Base-by-base conservation (phyloP, 768 basidiomycete genomes). In the Strobilomyces echinocephalus region DNA sequence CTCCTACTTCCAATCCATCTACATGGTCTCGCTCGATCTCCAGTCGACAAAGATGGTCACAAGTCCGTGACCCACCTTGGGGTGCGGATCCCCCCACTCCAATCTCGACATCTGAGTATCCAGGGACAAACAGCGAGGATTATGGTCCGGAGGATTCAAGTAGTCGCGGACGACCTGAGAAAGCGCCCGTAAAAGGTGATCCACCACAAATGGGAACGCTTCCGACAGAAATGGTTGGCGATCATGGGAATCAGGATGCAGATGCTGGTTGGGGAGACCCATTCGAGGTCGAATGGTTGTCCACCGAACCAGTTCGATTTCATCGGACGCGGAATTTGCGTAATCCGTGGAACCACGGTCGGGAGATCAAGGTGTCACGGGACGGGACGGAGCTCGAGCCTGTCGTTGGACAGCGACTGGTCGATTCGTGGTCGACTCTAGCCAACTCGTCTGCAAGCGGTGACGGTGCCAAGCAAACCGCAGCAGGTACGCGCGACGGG, bases 321-420 rank as follows among this genome's bases (percentile, higher is more conserved):
- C 71, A 76, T 56, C 81, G 81, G 42, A 87, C 87, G 33, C 79
- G 85, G 26, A 87, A 92, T 64, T 69, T 97, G 48, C 83, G 90
- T 39, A 98, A 97, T 65, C 86, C 87, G 3, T 97, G 94, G 93
- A 97, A 97, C 61, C 82, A 91, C 59, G 89, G 88, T 54, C 74
- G 82, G 46, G 85, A 89, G 63, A 78, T 90, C 42, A 88, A 90
- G 73, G 82, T 90, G 8, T 92, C 89, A 12, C 76, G 90, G 45
- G 91, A 95, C 65, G 95, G 95, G 16, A 97, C 94, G 1, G 95
- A 97, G 66, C 67, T 98, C 18, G 95, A 97, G 66, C 92, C 94
- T 3, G 63, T 63, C 1, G 79, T 90, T 14, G 90, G 89, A 24
- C 76, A 82, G 60, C 74, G 69, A 57, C 68, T 94, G 36, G 50